Evolutionary conservation across 352 stramenopile species (phyloP), one percentile per base, ranked within the genome.

Genomic region (Thraustotheca clavata): DNA sequence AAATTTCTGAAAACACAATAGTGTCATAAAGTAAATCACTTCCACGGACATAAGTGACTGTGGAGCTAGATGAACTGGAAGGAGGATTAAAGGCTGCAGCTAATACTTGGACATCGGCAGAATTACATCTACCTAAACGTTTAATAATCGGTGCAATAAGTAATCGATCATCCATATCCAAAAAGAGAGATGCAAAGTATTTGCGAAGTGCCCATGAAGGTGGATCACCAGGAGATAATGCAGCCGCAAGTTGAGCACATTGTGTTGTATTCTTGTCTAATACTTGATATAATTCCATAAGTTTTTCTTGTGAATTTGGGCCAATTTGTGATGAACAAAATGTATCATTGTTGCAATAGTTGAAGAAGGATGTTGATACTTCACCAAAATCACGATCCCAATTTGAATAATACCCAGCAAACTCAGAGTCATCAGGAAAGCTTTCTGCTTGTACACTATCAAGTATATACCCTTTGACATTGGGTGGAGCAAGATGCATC

Each of bases 351-450:
- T 80, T 33, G 66, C 83, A 91, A 31, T 81, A 65, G 40, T 50
- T 46, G 7, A 91, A 72, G 59, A 88, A 86, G 0, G 72, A 74
- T 36, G 76, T 69, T 1, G 68, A 77, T 9, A 88, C 77, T n/a
- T 86, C 59, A 20, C 77, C 77, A 9, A 89, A 76, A 49, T 91
- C 83, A 40, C 80, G 70, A 66, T 91, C 77, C 83, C 80, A 91
- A 59, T 89, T 89, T 18, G 79, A 89, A 59, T 88, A 89, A 18
- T 26, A 61, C 9, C 24, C 24, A 9, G 52, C 52, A 35, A 35
- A 20, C 20, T 18, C 32, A 3, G 52, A 27, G 52, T 47, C 52
- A 16, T 24, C 39, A 3, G 43, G 43, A 32, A 62, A 62, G 32
- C 39, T 24, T 18, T 61, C 34, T 26, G 40, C 60, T 3, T 40